Evolutionary conservation across 805 yeast species (phyloP).

Genomic region (Yarrowia bubula): DNA sequence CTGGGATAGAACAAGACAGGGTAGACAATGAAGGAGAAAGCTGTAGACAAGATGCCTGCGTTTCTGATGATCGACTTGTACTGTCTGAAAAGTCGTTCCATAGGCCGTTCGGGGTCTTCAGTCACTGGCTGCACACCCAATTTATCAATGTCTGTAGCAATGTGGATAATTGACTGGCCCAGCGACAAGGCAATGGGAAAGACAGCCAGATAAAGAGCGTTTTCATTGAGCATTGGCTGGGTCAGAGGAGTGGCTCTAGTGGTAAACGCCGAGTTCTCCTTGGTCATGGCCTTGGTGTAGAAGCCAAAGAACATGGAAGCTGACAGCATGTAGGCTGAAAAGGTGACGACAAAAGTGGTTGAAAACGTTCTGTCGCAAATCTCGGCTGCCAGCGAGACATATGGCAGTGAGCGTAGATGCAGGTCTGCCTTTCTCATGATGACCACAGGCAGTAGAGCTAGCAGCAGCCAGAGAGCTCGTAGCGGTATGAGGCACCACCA

Average conservation of each 20-base stretch:
- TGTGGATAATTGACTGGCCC: conserved; percentile 1
- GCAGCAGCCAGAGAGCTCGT: conserved; percentile 6
- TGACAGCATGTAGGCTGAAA: not conserved
- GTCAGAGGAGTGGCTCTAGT: not conserved
- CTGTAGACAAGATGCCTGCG: not conserved
- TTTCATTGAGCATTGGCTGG: conserved; percentile 24
- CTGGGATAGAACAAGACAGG: conserved; percentile 30
- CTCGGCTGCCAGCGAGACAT: conserved; percentile 26
- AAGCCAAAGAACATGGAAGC: conserved; percentile 12
- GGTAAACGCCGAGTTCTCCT: not conserved
- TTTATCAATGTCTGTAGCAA: conserved; percentile 18
- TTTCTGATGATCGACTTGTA: not conserved
- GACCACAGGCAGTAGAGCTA: conserved; percentile 26
- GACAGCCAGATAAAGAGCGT: conserved; percentile 3
- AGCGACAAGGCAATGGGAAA: conserved; percentile 17
- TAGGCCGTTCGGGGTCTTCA: conserved; percentile 11
- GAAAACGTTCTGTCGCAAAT: conserved; percentile 18
- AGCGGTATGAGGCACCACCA: conserved; percentile 24
- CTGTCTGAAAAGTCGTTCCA: not conserved
- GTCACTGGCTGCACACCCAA: not conserved
- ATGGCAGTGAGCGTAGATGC: conserved; percentile 26
- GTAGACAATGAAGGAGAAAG: conserved; percentile 26
- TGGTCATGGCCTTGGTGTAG: conserved; percentile 18
- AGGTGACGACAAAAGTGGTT: conserved; percentile 11
- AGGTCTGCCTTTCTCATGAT: conserved; percentile 30